Percentiles rank a stretch among this genome's conserved stretches.
Evolutionary conservation across 257 asterid species (phyloP).

Genomic region (Cynanchum wilfordii): DNA sequence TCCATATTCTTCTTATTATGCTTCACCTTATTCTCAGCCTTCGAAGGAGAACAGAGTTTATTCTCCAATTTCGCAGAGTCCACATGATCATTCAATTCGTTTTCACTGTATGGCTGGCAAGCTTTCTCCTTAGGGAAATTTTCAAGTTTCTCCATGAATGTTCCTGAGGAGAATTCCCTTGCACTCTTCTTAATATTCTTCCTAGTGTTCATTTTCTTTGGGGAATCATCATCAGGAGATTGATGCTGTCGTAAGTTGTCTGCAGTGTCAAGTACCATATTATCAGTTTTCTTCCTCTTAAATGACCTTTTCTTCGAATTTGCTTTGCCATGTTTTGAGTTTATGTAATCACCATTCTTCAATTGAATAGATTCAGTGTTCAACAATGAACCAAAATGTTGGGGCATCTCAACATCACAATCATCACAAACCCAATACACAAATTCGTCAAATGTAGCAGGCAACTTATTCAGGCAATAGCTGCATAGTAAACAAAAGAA

Average conservation of each 20-base stretch:
- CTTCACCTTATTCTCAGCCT: background rate
- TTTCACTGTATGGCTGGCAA: constrained; percentile 1
- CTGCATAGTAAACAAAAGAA: constrained; percentile 30
- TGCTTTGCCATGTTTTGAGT: constrained; percentile 4
- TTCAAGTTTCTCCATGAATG: constrained; percentile 15
- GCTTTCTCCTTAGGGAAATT: constrained; percentile 11
- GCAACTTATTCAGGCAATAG: constrained; percentile 56
- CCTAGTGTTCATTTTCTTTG: background rate
- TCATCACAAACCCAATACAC: constrained; percentile 69
- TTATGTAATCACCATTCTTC: constrained; percentile 8
- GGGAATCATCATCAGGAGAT: background rate
- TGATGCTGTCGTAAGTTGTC: background rate
- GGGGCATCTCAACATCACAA: constrained; percentile 27
- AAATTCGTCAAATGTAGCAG: constrained; percentile 44
- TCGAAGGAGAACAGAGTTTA: background rate
- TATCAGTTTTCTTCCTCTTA: constrained; percentile 3
- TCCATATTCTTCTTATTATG: constrained; percentile 17
- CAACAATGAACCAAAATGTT: background rate
- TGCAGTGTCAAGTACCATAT: constrained; percentile 1
- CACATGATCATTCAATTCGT: background rate
- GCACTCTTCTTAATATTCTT: constrained; percentile 11
- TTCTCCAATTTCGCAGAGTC: constrained; percentile 6
- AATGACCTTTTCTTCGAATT: background rate
- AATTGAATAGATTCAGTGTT: constrained; percentile 8
- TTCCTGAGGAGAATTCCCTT: constrained; percentile 9